Evolutionary conservation across 495 filamentous ascomycete species (phyloP).

Genomic region (Aspergillus heteromorphus): DNA sequence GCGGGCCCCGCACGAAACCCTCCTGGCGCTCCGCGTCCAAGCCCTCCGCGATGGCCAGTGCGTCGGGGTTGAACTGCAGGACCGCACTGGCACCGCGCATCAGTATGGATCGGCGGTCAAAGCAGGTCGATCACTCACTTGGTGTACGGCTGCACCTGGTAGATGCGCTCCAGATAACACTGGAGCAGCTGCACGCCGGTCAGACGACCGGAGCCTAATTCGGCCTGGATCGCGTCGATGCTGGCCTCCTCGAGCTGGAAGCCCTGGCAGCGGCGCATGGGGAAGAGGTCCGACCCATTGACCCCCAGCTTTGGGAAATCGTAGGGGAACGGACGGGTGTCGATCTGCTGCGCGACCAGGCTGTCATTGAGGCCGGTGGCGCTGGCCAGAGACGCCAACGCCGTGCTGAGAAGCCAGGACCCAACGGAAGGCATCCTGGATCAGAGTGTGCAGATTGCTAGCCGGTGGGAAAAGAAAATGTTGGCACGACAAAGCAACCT

Average conservation of each 20-base stretch:
- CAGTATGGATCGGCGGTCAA: background rate
- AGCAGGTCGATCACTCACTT: conserved; percentile 39
- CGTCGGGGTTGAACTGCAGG: conserved; percentile 60
- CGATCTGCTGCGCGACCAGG: conserved; percentile 1
- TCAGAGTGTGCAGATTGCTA: background rate
- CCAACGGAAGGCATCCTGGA: background rate
- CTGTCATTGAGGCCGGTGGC: background rate
- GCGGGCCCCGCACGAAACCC: conserved; percentile 51
- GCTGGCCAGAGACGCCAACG: background rate
- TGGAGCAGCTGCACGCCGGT: conserved; percentile 44
- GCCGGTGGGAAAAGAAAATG: background rate
- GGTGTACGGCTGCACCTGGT: conserved; percentile 52
- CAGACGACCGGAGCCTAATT: conserved; percentile 35
- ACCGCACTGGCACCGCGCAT: conserved; percentile 37
- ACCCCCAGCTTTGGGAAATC: conserved; percentile 37
- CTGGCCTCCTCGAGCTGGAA: conserved; percentile 59
- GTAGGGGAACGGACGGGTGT: conserved; percentile 11
- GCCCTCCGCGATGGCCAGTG: conserved; percentile 47
- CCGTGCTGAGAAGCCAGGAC: background rate
- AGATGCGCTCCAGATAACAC: conserved; percentile 50
- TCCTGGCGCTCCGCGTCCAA: conserved; percentile 54
- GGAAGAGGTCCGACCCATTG: conserved; percentile 36
- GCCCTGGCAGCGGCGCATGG: conserved; percentile 57
- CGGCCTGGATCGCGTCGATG: conserved; percentile 49
- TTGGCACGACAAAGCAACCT: background rate